Evolutionary conservation across 768 basidiomycete genomes (phyloP).

Genomic region (Collybia nuda): DNA sequence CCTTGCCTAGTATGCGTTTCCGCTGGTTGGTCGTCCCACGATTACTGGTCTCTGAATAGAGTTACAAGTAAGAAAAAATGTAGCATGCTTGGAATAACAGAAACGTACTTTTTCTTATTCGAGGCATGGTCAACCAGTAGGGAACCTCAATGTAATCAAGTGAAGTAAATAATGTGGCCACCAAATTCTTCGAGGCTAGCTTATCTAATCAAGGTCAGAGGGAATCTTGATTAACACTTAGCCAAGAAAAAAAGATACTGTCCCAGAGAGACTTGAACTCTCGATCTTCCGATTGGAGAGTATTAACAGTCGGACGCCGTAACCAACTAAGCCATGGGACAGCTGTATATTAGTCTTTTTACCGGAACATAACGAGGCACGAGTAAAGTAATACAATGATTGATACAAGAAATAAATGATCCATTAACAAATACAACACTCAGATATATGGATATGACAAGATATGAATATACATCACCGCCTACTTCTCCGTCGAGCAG

Average conservation of each 20-base stretch:
- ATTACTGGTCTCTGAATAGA: constrained; percentile 75
- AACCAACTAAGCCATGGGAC: too few relatives aligned
- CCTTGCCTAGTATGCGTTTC: constrained; percentile 72
- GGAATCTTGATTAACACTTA: too few relatives aligned
- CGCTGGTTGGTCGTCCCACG: constrained; percentile 73
- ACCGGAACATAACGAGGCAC: too few relatives aligned
- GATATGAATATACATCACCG: not conserved
- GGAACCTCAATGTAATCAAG: too few relatives aligned
- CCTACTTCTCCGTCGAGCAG: not conserved
- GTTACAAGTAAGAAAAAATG: not conserved
- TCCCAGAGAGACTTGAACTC: too few relatives aligned
- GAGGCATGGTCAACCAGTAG: constrained; percentile 5
- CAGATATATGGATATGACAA: not conserved
- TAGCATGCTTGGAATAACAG: not conserved
- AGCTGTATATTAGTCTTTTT: too few relatives aligned
- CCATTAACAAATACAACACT: too few relatives aligned
- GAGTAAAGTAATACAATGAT: too few relatives aligned
- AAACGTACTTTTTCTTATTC: constrained; percentile 13
- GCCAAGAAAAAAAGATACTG: too few relatives aligned
- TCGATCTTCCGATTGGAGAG: too few relatives aligned
- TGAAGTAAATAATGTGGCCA: not conserved
- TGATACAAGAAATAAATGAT: too few relatives aligned
- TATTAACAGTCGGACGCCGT: too few relatives aligned
- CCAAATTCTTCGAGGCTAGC: not conserved
- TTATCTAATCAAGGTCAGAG: not conserved